Percentiles rank a stretch among this genome's conserved stretches.
Conservation (phyloP, 495 filamentous ascomycete genomes). For the Penicillium cataractarum region DNA sequence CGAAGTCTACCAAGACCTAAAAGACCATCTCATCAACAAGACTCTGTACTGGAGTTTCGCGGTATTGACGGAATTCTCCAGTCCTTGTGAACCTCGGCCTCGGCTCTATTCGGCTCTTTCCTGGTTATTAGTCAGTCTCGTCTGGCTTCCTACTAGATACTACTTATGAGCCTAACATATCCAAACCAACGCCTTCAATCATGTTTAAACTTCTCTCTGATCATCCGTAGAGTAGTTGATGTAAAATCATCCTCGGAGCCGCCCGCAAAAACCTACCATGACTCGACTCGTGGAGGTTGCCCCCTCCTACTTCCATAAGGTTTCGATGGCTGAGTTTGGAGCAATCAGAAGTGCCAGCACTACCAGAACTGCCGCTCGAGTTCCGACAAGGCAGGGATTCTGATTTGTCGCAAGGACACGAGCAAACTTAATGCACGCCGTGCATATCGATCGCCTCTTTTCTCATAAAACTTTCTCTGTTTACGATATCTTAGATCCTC, state of each 20-base stretch:
- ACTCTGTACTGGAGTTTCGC: neutral
- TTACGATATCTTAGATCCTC: neutral
- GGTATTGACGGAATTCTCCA: neutral
- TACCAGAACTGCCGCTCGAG: neutral
- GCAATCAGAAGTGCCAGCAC: neutral
- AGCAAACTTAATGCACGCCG: neutral
- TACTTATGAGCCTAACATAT: neutral
- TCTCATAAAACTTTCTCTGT: neutral
- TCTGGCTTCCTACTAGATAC: neutral
- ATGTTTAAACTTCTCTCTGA: neutral
- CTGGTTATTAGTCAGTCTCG: neutral
- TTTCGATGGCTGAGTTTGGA: neutral
- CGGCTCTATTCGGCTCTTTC: neutral
- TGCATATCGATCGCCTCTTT: neutral
- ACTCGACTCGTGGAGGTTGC: neutral
- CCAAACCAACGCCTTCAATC: neutral
- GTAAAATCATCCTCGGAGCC: neutral
- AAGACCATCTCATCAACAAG: neutral
- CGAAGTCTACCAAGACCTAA: neutral
- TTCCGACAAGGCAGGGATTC: neutral
- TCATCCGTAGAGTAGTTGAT: neutral
- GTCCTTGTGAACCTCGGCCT: neutral
- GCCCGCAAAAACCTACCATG: neutral
- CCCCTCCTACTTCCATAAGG: neutral
- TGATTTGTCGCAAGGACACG: slow-evolving; percentile 4